Percentiles rank a stretch among this genome's conserved stretches.
phyloP scores from a whole-genome alignment of 164 flowering plant genomes.

The Amborella trichopoda region DNA sequence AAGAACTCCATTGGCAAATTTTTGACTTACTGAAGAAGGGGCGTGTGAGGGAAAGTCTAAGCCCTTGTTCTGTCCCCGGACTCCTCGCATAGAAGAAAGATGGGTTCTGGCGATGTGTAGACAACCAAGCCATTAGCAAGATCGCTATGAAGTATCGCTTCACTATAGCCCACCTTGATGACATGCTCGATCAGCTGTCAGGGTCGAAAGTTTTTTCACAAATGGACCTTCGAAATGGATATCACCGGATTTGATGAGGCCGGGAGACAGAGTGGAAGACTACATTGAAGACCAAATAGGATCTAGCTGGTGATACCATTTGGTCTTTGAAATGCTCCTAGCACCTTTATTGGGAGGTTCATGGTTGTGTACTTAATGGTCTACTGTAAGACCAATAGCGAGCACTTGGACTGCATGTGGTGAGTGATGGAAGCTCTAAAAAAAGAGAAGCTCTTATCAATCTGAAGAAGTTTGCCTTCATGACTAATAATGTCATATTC shows the following conservation, averaged over 20 bases:
- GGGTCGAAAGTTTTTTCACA: constrained; percentile 3
- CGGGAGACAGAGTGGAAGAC: not conserved
- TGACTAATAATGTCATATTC: no score
- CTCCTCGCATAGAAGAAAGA: not conserved
- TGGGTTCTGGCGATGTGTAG: not conserved
- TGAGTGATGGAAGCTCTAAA: no score
- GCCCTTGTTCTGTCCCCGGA: not conserved
- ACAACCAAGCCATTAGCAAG: not conserved
- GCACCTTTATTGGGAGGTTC: not conserved
- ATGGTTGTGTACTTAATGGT: no score
- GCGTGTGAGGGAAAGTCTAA: no score
- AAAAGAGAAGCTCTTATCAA: no score
- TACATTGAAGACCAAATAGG: not conserved
- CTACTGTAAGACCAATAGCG: no score
- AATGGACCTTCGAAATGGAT: not conserved
- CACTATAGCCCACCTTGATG: not conserved
- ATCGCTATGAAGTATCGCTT: not conserved
- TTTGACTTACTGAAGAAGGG: no score
- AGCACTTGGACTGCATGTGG: no score
- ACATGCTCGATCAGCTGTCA: not conserved
- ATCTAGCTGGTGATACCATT: not conserved
- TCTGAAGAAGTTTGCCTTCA: no score
- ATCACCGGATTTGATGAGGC: not conserved
- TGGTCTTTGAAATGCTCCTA: not conserved
- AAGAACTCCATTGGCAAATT: not conserved